phyloP scores from a whole-genome alignment of 2,329 filamentous ascomycete genomes.

The Clarireedia sp. region DNA sequence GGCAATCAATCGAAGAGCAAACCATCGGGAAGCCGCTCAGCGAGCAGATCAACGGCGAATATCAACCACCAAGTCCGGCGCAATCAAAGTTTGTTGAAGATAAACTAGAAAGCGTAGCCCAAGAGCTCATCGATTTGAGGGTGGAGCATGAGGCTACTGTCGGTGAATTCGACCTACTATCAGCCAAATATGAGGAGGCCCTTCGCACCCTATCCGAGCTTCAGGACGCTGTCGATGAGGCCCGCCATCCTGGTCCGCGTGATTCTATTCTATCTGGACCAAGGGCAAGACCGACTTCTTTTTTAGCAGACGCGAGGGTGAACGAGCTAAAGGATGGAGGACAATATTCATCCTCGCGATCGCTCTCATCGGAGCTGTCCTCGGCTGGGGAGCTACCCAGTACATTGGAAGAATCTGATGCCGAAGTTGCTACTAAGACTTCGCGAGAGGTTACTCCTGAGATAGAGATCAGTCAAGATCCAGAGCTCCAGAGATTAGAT shows the following conservation, averaged over 20 bases:
- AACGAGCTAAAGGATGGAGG: slow-evolving; percentile 60
- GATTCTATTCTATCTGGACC: slow-evolving; percentile 48
- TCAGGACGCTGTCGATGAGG: slow-evolving; percentile 77
- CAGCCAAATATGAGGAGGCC: slow-evolving; percentile 85
- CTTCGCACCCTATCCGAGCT: slow-evolving; percentile 74
- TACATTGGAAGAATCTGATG: slow-evolving; percentile 55
- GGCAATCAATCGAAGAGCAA: slow-evolving; percentile 32
- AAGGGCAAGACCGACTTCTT: slow-evolving; percentile 61
- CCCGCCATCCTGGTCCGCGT: slow-evolving; percentile 46
- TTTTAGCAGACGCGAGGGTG: slow-evolving; percentile 71
- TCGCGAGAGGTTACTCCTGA: slow-evolving; percentile 17
- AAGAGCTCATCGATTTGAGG: slow-evolving; percentile 83
- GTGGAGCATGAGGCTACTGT: slow-evolving; percentile 83
- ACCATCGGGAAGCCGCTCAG: slow-evolving; percentile 27
- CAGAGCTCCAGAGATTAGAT: slow-evolving; percentile 61
- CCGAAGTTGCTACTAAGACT: slow-evolving; percentile 41
- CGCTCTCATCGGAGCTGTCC: slow-evolving; percentile 88
- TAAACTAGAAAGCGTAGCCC: slow-evolving; percentile 83
- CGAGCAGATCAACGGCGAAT: slow-evolving; percentile 23
- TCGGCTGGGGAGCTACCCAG: slow-evolving; percentile 71
- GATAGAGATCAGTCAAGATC: slow-evolving; percentile 46
- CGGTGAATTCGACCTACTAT: slow-evolving; percentile 71
- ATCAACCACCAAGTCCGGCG: slow-evolving; percentile 55
- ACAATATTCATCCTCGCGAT: slow-evolving; percentile 74
- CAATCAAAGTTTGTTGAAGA: slow-evolving; percentile 83